phyloP scores from a whole-genome alignment of 208 protist species.

The Dictyostelium gargantuum region DNA sequence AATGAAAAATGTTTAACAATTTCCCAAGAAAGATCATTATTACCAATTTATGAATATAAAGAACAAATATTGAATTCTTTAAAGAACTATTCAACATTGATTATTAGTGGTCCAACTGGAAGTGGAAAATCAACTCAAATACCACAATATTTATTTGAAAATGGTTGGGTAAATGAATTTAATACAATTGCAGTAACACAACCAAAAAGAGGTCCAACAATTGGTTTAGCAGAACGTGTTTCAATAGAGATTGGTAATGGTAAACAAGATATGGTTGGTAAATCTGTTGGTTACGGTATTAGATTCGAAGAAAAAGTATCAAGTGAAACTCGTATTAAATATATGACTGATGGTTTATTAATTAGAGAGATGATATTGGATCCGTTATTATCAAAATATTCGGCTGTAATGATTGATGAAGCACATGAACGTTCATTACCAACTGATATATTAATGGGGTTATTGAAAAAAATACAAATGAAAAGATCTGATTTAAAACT shows the following conservation, averaged over 20 bases:
- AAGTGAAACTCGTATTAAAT: conserved; percentile 75
- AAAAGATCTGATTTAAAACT: conserved; percentile 88
- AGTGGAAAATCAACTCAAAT: conserved; percentile 93
- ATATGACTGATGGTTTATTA: conserved; percentile 90
- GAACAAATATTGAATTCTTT: conserved; percentile 79
- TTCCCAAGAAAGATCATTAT: background rate
- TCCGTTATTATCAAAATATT: conserved; percentile 75
- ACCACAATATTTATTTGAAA: conserved; percentile 90
- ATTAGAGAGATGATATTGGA: conserved; percentile 88
- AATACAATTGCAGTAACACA: conserved; percentile 87
- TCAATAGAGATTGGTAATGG: conserved; percentile 80
- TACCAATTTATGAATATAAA: conserved; percentile 23
- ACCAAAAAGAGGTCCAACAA: conserved; percentile 88
- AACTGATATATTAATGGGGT: conserved; percentile 90
- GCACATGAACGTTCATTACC: conserved; percentile 97
- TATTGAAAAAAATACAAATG: conserved; percentile 88
- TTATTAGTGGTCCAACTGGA: conserved; percentile 89
- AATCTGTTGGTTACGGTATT: conserved; percentile 76
- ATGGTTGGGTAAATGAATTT: conserved; percentile 77
- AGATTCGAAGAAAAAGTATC: conserved; percentile 63
- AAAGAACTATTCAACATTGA: conserved; percentile 74
- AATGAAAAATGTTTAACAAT: background rate
- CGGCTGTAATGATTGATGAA: conserved; percentile 89
- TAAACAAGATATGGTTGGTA: background rate
- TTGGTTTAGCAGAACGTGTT: conserved; percentile 85